Evolutionary conservation across 164 flowering plant genomes (phyloP).

Genomic region (Protea cynaroides): DNA sequence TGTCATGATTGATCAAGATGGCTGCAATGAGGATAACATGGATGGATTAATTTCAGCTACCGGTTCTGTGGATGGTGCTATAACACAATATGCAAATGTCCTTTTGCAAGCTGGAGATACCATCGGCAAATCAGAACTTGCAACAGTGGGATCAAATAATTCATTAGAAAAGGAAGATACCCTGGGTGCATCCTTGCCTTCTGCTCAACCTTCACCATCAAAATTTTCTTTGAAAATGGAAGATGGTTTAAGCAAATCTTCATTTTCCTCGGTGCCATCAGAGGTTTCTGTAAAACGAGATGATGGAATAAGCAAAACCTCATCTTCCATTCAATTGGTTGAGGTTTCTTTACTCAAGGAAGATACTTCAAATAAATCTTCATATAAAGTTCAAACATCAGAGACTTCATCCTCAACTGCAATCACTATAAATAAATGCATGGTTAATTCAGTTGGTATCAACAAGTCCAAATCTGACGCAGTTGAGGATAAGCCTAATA

Average conservation of each 20-base stretch:
- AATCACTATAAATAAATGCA: constrained; percentile 14
- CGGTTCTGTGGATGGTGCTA: constrained; percentile 7
- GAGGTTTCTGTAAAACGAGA: constrained; percentile 20
- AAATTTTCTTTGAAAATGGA: constrained; percentile 18
- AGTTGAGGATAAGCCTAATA: constrained; percentile 23
- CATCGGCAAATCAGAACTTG: background rate
- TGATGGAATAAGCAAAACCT: constrained; percentile 13
- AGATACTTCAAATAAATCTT: constrained; percentile 12
- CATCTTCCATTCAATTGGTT: constrained; percentile 14
- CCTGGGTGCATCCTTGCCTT: constrained; percentile 6
- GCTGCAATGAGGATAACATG: constrained; percentile 14
- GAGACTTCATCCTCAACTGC: constrained; percentile 14
- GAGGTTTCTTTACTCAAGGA: constrained; percentile 18
- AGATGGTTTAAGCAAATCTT: constrained; percentile 12
- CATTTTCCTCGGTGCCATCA: constrained; percentile 7
- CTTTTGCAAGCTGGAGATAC: constrained; percentile 1
- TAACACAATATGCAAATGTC: constrained; percentile 16
- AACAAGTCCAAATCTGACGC: constrained; percentile 20
- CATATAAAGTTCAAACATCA: constrained; percentile 4
- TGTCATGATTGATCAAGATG: constrained; percentile 51
- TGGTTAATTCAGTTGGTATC: constrained; percentile 20
- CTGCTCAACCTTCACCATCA: constrained; percentile 11
- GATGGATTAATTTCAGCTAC: constrained; percentile 4
- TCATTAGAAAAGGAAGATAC: constrained; percentile 8
- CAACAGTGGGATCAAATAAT: constrained; percentile 4